Evolutionary conservation across 2,329 filamentous ascomycete species (phyloP).

Genomic region (Sporothrix luriei): DNA sequence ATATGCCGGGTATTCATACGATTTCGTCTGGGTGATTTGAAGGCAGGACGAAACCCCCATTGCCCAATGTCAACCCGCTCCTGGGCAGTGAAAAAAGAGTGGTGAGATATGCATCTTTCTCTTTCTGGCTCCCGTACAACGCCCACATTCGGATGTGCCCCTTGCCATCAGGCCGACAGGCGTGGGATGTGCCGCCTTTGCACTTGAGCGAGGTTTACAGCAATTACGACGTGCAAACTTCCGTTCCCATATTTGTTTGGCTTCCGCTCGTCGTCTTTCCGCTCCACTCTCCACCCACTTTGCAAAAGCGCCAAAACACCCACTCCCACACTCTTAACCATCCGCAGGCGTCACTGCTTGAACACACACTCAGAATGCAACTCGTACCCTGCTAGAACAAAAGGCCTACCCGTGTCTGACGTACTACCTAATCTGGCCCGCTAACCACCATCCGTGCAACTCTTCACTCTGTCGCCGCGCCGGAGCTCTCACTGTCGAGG

Average conservation of each 20-base stretch:
- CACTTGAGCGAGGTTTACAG: background rate
- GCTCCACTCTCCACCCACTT: background rate
- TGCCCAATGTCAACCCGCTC: conserved; percentile 5
- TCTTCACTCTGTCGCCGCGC: conserved; percentile 9
- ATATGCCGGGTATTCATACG: conserved; percentile 13
- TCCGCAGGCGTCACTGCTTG: conserved; percentile 6
- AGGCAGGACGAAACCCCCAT: background rate
- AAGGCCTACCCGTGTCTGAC: conserved; percentile 28
- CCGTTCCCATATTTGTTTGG: background rate
- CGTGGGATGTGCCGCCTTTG: conserved; percentile 7
- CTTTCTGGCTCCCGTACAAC: background rate
- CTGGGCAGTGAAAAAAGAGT: background rate
- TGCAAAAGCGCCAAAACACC: conserved; percentile 12
- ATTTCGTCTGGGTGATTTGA: background rate
- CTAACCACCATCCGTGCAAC: conserved; percentile 24
- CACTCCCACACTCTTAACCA: conserved; percentile 19
- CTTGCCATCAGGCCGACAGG: background rate
- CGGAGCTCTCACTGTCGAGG: conserved; percentile 33
- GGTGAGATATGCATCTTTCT: conserved; percentile 1
- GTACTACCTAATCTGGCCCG: conserved; percentile 19
- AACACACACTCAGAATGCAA: background rate
- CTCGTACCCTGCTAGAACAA: background rate
- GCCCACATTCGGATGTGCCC: background rate
- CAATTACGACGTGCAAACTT: background rate
- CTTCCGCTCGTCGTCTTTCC: background rate